Evolutionary conservation across 2,329 filamentous ascomycete genomes (phyloP), one percentile per base, ranked within the genome.

Genomic region (Esteya vermicola): DNA sequence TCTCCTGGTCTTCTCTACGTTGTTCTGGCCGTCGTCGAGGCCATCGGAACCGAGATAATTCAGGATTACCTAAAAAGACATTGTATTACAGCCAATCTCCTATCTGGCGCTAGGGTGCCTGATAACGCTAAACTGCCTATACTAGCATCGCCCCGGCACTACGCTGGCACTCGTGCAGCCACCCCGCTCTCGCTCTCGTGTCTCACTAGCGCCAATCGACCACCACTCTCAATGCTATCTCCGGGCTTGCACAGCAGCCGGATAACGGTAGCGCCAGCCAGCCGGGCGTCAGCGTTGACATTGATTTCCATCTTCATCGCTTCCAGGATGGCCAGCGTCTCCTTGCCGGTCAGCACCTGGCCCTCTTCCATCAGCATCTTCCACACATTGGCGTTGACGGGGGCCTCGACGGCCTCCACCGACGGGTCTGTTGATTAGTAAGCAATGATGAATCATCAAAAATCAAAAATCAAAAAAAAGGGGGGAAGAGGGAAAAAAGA

Each of bases 221-320:
- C 35, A 21, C 35, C 35, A 13, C 13, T 26, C 26, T 37, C 35
- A 13, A 30, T 21, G 26, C 16, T 37, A 14, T 37, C 19, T 9
- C 35, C 35, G 3, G 35, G 26, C 18, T 37, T 37, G 12, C 14
- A 25, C 19, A 37, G 16, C 9, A 23, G 32, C 9, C 25, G 36
- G 16, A 25, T 19, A 4, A 37, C 39, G 9, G 18, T 18, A 6
- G 33, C 33, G 18, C 39, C 39, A 10, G 13, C 26, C 19, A 36
- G 32, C 13, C 18, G 14, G 9, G 18, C 10, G 9, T 20, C 23
- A 12, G 23, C 25, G 8, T 32, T n/a, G 12, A 41, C 13, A n/a
- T 58, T 57, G 43, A 73, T 68, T 47, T 73, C 70, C 57, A 73
- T 62, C 50, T 74, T 73, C 69, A 74, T 74, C 1, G 69, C 68